Percentiles rank a stretch among this genome's conserved stretches.
phyloP scores from a whole-genome alignment of 768 basidiomycete species.

The Dendrothele bispora region DNA sequence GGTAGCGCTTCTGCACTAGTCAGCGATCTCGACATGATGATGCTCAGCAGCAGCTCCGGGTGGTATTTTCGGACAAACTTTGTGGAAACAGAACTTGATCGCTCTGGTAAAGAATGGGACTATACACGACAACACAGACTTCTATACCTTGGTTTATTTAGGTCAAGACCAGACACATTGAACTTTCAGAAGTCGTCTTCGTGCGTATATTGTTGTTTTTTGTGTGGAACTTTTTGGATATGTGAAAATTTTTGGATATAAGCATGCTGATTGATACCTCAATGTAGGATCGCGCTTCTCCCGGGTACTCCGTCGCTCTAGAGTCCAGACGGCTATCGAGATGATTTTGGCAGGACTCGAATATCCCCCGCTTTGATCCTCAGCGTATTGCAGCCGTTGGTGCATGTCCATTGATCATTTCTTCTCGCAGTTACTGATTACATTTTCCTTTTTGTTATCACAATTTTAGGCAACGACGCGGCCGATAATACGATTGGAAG shows the following conservation, averaged over 20 bases:
- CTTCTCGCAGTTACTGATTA: neutral
- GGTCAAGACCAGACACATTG: slow-evolving; percentile 19
- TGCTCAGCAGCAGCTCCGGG: slow-evolving; percentile 7
- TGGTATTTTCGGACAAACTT: neutral
- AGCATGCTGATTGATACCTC: neutral
- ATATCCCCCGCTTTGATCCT: slow-evolving; percentile 17
- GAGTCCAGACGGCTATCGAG: neutral
- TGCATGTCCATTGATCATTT: neutral
- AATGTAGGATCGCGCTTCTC: neutral
- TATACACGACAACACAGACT: slow-evolving; percentile 63
- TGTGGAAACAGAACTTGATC: slow-evolving; percentile 30
- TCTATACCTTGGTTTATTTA: slow-evolving; percentile 41
- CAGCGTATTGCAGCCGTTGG: neutral
- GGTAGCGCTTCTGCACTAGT: slow-evolving; percentile 8
- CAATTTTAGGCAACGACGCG: slow-evolving; percentile 34
- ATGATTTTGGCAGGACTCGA: neutral
- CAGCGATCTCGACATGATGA: slow-evolving; percentile 15
- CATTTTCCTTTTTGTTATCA: neutral
- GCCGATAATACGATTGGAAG: slow-evolving; percentile 32
- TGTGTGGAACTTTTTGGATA: no score
- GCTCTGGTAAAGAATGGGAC: slow-evolving; percentile 44
- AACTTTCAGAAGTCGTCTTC: neutral
- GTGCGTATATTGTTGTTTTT: neutral
- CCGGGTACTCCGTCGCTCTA: neutral
- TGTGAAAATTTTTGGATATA: neutral